A percentile compares a stretch with the other conserved stretches of the same genome.
Conservation (phyloP, 2,329 filamentous ascomycete species). For the Thielaviopsis populi region DNA sequence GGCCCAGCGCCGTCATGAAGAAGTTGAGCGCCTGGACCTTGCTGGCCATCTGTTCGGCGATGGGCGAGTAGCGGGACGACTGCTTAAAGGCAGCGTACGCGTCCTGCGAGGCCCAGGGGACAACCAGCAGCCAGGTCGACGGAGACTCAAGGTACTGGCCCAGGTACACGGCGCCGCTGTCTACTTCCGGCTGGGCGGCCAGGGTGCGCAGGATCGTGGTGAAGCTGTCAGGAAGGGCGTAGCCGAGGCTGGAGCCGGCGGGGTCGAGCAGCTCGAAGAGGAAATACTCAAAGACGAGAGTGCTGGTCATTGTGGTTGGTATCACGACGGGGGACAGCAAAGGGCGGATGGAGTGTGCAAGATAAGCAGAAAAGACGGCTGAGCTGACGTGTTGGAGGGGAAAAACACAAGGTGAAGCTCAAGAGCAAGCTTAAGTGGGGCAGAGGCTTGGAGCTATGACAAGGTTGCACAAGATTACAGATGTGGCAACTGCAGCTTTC, state of each 20-base stretch:
- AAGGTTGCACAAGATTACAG: neutral
- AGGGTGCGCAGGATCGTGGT: conserved; percentile 12
- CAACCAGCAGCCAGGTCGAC: conserved; percentile 23
- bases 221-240: conserved; percentile 21
- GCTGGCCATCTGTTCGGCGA: conserved; percentile 23
- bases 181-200: conserved; percentile 18
- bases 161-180: conserved; percentile 24
- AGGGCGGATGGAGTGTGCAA: neutral
- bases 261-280: conserved; percentile 24
- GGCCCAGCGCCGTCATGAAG: conserved; percentile 7
- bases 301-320: conserved; percentile 20
- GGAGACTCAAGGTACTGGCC: conserved; percentile 26
- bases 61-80: conserved; percentile 27
- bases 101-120: conserved; percentile 25
- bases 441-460: neutral
- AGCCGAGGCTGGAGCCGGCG: conserved; percentile 21
- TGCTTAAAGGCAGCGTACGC: conserved; percentile 28
- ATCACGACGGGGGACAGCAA: neutral
- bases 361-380: neutral
- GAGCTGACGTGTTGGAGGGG: neutral
- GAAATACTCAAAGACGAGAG: conserved; percentile 23
- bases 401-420: no score
- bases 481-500: neutral
- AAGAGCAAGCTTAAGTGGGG: conserved; percentile 7
- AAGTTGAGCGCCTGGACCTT: conserved; percentile 18